These are phyloP conservation scores for Trichomonascus vanleenenianus DNA, from an alignment of 805 yeast species.

Conservation along the genomic window DNA sequence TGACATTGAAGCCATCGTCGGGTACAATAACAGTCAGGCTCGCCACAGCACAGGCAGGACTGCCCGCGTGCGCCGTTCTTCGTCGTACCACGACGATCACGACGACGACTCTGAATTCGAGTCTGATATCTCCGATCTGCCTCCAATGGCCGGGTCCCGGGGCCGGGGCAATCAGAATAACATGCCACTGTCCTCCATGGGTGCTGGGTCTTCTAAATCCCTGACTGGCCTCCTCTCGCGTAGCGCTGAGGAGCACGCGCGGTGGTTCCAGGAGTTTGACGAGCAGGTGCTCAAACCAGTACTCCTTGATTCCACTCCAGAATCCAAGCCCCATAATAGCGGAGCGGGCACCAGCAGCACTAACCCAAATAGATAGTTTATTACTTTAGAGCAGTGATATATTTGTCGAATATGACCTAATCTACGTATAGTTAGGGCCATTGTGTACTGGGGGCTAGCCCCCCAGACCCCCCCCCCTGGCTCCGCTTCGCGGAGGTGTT, in stretches of 20 bases:
- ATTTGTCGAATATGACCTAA: too few relatives aligned
- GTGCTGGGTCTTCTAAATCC: slow-evolving; percentile 3
- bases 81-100: slow-evolving; percentile 16
- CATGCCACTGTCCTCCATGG: not conserved
- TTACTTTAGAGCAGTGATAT: too few relatives aligned
- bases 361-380: too few relatives aligned
- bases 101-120: slow-evolving; percentile 29
- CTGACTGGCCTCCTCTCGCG: slow-evolving; percentile 18
- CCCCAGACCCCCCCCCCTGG: too few relatives aligned
- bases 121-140: slow-evolving; percentile 29
- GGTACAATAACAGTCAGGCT: not conserved
- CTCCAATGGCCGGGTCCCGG: slow-evolving; percentile 25
- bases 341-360: too few relatives aligned
- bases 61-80: slow-evolving; percentile 10
- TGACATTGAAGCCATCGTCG: slow-evolving; percentile 61
- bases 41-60: not conserved
- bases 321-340: slow-evolving; percentile 1
- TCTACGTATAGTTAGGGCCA: too few relatives aligned
- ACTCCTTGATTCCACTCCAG: slow-evolving; percentile 48
- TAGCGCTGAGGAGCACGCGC: slow-evolving; percentile 61
- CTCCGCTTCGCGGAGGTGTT: too few relatives aligned
- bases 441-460: too few relatives aligned
- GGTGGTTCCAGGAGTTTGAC: slow-evolving; percentile 91
- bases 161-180: slow-evolving; percentile 1
- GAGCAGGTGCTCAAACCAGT: slow-evolving; percentile 92